Base-by-base conservation (phyloP, 83 land plant genomes). In the Diphasiastrum complanatum region DNA sequence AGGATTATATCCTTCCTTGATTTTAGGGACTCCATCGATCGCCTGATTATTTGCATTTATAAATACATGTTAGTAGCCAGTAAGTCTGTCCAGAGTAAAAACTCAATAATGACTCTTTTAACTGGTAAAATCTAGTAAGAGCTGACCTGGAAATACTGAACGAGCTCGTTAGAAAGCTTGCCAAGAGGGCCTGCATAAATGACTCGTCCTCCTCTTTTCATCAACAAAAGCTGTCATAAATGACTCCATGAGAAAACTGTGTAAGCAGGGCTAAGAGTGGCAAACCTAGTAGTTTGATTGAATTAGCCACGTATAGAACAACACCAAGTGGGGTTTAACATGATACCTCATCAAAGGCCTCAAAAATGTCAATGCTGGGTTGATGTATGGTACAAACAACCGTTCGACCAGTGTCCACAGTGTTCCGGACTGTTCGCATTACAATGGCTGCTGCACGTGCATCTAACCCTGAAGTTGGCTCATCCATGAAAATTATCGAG, bases 351-450 rank as follows among this genome's bases (percentile, higher is more conserved):
- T 84, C 88, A 62, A 87, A 87, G 1, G 93, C 75, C 65, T 87
- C 93, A 63, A 87, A 87, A 0, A 87, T 87, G 60, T 87, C 93
- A 63, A 84, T 87, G 61, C 93, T 83, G 2, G 93, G 93, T 32
- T 87, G 93, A 56, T 87, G 93, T 18, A 87, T 83, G 31, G 93
- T 87, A 50, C 93, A 87, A n/a, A 87, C 93, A 33, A 86, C 87
- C 5, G 91, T 86, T 64, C 91, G 60, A 31, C 87, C 91, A 23
- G 87, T 83, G 38, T 86, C 87, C 18, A 86, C 87, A 0, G 87
- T 86, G 70, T 86, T 86, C 28, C 91, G 70, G 2, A 86, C 93
- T 22, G 93, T 77, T 57, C 93, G 69, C 93, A 87, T 87, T 16
- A 87, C 93, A 63, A 87, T 87, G 20, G 93, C 93, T 8, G 93